Conservation (phyloP, 331 rosid species). For the Erythrophleum ivorense region DNA sequence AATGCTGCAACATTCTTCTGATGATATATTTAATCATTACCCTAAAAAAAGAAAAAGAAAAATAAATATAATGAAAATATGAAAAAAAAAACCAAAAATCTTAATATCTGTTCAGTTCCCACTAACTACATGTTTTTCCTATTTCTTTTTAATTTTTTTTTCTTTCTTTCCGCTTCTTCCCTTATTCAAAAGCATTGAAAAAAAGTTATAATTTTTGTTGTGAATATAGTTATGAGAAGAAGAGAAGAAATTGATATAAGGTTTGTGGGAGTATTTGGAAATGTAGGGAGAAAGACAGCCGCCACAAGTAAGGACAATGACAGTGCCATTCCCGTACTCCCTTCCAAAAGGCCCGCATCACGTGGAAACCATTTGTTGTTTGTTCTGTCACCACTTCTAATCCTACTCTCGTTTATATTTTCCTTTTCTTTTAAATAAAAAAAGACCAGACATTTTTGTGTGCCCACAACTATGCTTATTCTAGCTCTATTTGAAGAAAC, state of each 20-base stretch:
- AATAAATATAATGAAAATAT: not conserved
- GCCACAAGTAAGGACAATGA: conserved; percentile 89
- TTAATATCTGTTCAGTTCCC: not conserved
- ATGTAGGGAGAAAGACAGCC: conserved; percentile 50
- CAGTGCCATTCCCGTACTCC: conserved; percentile 82
- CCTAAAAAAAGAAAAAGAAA: not conserved
- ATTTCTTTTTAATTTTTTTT: too few relatives aligned
- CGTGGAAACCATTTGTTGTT: conserved; percentile 73
- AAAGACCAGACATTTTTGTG: not conserved
- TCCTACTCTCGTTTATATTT: conserved; percentile 25
- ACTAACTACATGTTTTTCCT: too few relatives aligned
- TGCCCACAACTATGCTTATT: conserved; percentile 43
- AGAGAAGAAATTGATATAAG: too few relatives aligned
- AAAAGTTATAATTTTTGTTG: too few relatives aligned
- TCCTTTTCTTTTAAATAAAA: too few relatives aligned
- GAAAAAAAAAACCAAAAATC: not conserved
- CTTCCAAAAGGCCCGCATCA: conserved; percentile 88
- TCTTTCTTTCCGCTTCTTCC: too few relatives aligned
- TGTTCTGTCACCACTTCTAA: conserved; percentile 48
- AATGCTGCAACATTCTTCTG: conserved; percentile 67
- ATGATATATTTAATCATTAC: conserved; percentile 41
- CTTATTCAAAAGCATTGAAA: too few relatives aligned
- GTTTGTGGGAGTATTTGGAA: not conserved
- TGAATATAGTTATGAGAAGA: not conserved
- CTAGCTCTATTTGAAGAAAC: conserved; percentile 45